A percentile compares a stretch with the other conserved stretches of the same genome.
Conservation (phyloP, 2,329 filamentous ascomycete genomes). For the Trichoderma sp. region DNA sequence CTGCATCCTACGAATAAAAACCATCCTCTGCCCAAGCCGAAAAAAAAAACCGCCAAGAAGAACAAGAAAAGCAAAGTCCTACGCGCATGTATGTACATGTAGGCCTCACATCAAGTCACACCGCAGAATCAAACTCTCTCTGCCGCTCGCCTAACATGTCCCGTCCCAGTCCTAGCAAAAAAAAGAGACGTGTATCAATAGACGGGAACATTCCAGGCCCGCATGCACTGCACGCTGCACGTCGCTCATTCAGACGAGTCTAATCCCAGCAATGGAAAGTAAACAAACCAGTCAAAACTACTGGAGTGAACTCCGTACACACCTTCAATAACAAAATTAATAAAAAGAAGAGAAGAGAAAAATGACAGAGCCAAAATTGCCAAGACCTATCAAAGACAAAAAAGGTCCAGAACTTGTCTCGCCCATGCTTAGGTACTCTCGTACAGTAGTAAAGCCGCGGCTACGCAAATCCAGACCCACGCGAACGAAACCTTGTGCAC, state of each 20-base stretch:
- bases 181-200: not conserved
- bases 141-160: not conserved
- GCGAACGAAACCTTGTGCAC: not conserved
- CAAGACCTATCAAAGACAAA: not conserved
- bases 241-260: not conserved
- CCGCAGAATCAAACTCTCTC: not conserved
- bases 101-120: slow-evolving; percentile 7
- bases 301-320: not conserved
- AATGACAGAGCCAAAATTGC: not conserved
- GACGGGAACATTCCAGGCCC: not conserved
- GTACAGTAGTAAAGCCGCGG: not conserved
- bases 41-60: not conserved
- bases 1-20: not conserved
- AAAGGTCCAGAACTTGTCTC: not conserved
- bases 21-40: not conserved
- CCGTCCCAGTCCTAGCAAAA: not conserved
- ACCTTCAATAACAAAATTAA: not conserved
- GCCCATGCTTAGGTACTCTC: not conserved
- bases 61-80: not conserved
- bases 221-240: not conserved
- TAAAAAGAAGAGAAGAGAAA: not conserved
- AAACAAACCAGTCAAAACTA: not conserved
- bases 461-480: not conserved
- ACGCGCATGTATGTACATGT: not conserved
- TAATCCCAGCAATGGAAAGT: not conserved